Evolutionary conservation across 805 yeast species (phyloP).

Genomic region (Cyberlindnera misumaiensis): DNA sequence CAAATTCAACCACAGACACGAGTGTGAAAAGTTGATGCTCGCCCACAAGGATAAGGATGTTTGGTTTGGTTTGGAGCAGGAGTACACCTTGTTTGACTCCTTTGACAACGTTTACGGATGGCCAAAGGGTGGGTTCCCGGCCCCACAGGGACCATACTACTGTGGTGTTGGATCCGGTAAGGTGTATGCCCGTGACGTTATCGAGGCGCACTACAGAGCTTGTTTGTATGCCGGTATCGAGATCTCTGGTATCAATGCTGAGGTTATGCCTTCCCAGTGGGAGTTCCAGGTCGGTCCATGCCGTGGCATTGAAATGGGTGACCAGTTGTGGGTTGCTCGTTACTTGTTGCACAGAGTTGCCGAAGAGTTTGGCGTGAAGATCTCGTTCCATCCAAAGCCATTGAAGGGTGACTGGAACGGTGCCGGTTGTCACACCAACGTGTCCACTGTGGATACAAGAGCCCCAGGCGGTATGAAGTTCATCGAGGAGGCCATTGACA

Average conservation of each 20-base stretch:
- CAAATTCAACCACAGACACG: conserved; percentile 97
- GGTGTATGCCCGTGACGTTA: conserved; percentile 95
- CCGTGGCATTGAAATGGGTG: conserved; percentile 94
- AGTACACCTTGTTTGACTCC: conserved; percentile 92
- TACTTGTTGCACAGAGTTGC: conserved; percentile 90
- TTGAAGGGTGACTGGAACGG: conserved; percentile 99
- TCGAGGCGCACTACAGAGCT: conserved; percentile 99
- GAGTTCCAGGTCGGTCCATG: conserved; percentile 99
- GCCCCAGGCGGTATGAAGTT: conserved; percentile 90
- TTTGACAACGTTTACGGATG: conserved; percentile 90
- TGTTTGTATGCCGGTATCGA: conserved; percentile 87
- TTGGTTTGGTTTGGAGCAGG: conserved; percentile 99
- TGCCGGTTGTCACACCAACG: conserved; percentile 99
- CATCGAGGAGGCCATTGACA: conserved; percentile 88
- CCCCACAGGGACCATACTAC: conserved; percentile 99
- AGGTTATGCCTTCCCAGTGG: conserved; percentile 99
- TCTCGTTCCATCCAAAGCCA: conserved; percentile 99
- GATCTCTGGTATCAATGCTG: conserved; percentile 97
- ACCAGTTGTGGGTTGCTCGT: conserved; percentile 94
- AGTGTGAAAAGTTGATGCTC: conserved; percentile 88
- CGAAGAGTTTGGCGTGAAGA: conserved; percentile 98
- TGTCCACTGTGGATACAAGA: conserved; percentile 90
- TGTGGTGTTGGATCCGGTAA: conserved; percentile 99
- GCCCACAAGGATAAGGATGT: conserved; percentile 80
- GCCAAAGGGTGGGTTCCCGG: conserved; percentile 99